A percentile compares a stretch with the other conserved stretches of the same genome.
Evolutionary conservation across 352 stramenopile species (phyloP).

Genomic region (Phytopythium ostracodes): DNA sequence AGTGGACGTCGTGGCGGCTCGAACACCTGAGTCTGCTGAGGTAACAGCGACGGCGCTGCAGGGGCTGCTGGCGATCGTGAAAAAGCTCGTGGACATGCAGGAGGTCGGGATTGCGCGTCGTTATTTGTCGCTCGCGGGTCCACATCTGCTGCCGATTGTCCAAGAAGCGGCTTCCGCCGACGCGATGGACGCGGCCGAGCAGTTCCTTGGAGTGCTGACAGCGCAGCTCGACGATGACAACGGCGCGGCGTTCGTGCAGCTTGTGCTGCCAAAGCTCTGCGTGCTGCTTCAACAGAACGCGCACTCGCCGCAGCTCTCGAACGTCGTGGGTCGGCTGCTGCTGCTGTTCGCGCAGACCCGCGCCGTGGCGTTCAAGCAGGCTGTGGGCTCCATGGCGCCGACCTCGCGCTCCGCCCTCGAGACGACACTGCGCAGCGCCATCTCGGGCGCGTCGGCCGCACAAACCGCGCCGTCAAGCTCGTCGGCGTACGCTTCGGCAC

Average conservation of each 20-base stretch:
- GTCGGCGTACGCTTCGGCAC: background rate
- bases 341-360: conserved; percentile 53
- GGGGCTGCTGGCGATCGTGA: conserved; percentile 28
- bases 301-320: conserved; percentile 9
- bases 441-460: conserved; percentile 20
- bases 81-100: conserved; percentile 40
- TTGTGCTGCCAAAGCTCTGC: conserved; percentile 56
- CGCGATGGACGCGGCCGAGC: conserved; percentile 39
- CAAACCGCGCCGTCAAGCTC: background rate
- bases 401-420: conserved; percentile 34
- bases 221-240: conserved; percentile 43
- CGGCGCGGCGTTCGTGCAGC: conserved; percentile 44
- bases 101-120: conserved; percentile 30
- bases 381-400: conserved; percentile 37
- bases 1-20: conserved; percentile 16
- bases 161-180: conserved; percentile 19
- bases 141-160: conserved; percentile 28
- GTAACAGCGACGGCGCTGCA: conserved; percentile 20
- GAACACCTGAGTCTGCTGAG: conserved; percentile 8
- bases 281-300: conserved; percentile 19
- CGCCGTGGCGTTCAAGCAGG: conserved; percentile 45
- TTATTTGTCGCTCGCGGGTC: conserved; percentile 42
- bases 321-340: conserved; percentile 33
- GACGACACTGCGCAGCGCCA: conserved; percentile 33
- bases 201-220: conserved; percentile 41